Evolutionary conservation across 2,329 filamentous ascomycete species (phyloP), one percentile per base, ranked within the genome.

Genomic region (Fusarium pininemorale): DNA sequence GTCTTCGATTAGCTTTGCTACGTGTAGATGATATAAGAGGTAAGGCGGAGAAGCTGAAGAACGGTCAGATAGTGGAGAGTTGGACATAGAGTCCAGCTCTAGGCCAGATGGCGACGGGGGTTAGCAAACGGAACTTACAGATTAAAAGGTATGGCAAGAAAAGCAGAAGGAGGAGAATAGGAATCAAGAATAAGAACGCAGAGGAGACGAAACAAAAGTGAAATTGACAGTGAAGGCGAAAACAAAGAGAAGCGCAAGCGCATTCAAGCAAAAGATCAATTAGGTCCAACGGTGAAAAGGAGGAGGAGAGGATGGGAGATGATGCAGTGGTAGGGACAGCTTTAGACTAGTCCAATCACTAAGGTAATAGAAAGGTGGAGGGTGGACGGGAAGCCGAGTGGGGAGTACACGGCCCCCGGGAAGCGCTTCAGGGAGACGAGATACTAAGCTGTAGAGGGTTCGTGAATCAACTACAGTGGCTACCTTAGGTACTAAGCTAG

Each of bases 171-270:
- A 70, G 47, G 44, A 66, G 47, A 55, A 70, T 51, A 35, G 28
- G 28, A 63, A 70, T 47, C 38, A 54, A 47, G 30, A 60, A 61
- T 39, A 70, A 75, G 70, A 75, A 69, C 54, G 37, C 64, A 66
- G 64, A 63, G 58, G 61, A 68, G 70, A 74, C 44, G 55, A 63
- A 70, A 74, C 60, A 55, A 74, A 69, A 73, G 66, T 47, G 44
- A 66, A 66, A 66, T 39, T 54, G 24, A 54, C 51, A 55, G 63
- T 53, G 65, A 68, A 62, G 53, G 58, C 30, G 48, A 55, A 62
- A 62, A 74, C 48, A 62, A 66, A 72, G 69, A 55, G 67, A 74
- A 75, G 72, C 72, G 72, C 72, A 74, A 68, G 72, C 72, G 72
- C 72, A 74, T 68, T 70, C 65, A 73, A 72, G 65, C 63, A 69